Percentiles rank a stretch among this genome's conserved stretches.
phyloP scores from a whole-genome alignment of 805 yeast species.

The Scheffersomyces stipitis region DNA sequence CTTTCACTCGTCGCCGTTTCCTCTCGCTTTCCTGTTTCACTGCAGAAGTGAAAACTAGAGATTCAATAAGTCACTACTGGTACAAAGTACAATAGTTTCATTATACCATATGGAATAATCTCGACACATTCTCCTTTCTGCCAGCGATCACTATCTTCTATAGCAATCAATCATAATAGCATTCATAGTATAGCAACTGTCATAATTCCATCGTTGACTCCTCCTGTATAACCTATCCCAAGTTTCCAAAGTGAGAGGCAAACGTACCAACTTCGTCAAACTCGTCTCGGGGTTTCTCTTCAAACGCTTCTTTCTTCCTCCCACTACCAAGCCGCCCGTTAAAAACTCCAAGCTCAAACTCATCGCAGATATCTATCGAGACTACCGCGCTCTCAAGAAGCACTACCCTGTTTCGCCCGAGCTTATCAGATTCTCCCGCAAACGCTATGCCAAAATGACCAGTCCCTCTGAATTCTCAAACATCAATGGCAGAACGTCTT shows the following conservation, averaged over 20 bases:
- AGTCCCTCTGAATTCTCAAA: constrained; percentile 3
- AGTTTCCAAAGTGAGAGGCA: constrained; percentile 18
- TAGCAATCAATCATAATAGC: no score
- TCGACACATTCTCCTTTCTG: no score
- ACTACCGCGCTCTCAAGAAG: constrained; percentile 27
- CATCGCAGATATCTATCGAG: constrained; percentile 30
- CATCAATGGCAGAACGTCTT: neutral
- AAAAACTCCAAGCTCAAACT: constrained; percentile 22
- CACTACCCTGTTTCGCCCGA: constrained; percentile 13
- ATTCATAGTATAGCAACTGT: no score
- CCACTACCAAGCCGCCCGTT: constrained; percentile 4
- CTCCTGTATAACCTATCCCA: no score
- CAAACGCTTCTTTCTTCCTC: constrained; percentile 11
- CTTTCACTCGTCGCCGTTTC: no score
- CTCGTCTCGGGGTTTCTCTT: constrained; percentile 18
- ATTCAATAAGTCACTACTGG: no score
- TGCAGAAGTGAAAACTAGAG: no score
- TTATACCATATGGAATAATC: no score
- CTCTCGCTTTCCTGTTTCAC: no score
- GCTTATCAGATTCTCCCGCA: constrained; percentile 9
- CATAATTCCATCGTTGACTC: no score
- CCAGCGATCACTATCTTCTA: no score
- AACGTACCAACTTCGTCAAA: constrained; percentile 10
- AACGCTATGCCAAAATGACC: constrained; percentile 18
- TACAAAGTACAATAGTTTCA: no score